Conservation (phyloP, 345 rosid species). For the Citropsis articulata region DNA sequence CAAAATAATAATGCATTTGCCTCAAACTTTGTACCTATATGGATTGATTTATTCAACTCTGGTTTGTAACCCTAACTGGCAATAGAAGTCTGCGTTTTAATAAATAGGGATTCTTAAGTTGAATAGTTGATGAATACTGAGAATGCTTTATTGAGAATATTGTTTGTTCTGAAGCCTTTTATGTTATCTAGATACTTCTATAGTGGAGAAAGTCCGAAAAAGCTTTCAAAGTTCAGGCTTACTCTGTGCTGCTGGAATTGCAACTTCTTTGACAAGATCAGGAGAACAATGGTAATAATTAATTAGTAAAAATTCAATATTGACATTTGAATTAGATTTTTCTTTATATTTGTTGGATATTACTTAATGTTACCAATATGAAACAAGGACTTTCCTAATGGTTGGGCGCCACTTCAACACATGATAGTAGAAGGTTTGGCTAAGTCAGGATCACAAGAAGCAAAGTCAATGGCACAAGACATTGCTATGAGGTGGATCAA, state of each 20-base stretch:
- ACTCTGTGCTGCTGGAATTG: constrained; percentile 60
- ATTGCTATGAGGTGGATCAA: constrained; percentile 74
- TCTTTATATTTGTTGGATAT: not conserved
- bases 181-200: constrained; percentile 41
- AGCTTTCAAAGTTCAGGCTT: constrained; percentile 71
- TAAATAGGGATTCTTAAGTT: too few relatives aligned
- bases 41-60: constrained; percentile 68
- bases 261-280: constrained; percentile 63
- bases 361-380: not conserved
- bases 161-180: not conserved
- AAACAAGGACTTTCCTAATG: constrained; percentile 88
- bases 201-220: constrained; percentile 52
- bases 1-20: constrained; percentile 68
- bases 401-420: constrained; percentile 93
- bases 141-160: too few relatives aligned
- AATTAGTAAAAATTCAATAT: constrained; percentile 20
- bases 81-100: not conserved
- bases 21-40: constrained; percentile 80
- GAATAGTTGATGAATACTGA: too few relatives aligned
- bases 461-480: constrained; percentile 64
- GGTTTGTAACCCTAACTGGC: constrained; percentile 37
- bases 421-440: constrained; percentile 71
- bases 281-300: constrained; percentile 68
- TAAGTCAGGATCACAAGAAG: constrained; percentile 49
- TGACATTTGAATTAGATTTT: not conserved